Conservation (phyloP, 2,329 filamentous ascomycete genomes). For the Sporothrix variecibatus region DNA sequence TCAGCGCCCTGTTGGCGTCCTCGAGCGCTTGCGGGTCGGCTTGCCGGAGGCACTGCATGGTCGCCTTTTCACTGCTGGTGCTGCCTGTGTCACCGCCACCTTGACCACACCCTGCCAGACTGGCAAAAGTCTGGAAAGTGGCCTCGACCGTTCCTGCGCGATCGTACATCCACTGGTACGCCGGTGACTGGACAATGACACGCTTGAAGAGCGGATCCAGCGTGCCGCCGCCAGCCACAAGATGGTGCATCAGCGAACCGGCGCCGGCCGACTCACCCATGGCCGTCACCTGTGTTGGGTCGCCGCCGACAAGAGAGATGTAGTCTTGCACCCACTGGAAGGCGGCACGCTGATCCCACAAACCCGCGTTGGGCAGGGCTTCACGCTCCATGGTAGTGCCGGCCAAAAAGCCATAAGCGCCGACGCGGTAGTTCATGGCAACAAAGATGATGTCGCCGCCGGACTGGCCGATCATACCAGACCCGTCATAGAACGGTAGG, state of each 20-base stretch:
- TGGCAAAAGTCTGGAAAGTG: slow-evolving; percentile 39
- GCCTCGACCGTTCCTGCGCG: slow-evolving; percentile 36
- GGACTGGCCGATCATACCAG: slow-evolving; percentile 40
- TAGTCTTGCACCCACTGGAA: slow-evolving; percentile 53
- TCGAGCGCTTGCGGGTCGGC: slow-evolving; percentile 33
- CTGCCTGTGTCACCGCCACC: slow-evolving; percentile 30
- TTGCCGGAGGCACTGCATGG: slow-evolving; percentile 36
- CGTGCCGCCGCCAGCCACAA: slow-evolving; percentile 47
- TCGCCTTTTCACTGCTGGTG: background rate
- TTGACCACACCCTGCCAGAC: slow-evolving; percentile 37
- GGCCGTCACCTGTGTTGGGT: slow-evolving; percentile 48
- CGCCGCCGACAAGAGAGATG: slow-evolving; percentile 50
- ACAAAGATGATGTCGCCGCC: slow-evolving; percentile 48
- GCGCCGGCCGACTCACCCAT: slow-evolving; percentile 56
- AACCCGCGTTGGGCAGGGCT: slow-evolving; percentile 47
- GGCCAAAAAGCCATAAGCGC: slow-evolving; percentile 51
- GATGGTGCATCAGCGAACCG: slow-evolving; percentile 52
- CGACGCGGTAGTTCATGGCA: slow-evolving; percentile 51
- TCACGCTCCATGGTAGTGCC: slow-evolving; percentile 47
- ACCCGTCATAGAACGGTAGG: slow-evolving; percentile 44
- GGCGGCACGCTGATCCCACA: slow-evolving; percentile 48
- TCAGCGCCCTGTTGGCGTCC: slow-evolving; percentile 36
- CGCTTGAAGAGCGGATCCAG: slow-evolving; percentile 46
- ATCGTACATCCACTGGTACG: slow-evolving; percentile 42
- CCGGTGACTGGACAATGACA: slow-evolving; percentile 41